Conservation (phyloP, 1,284 basidiomycete species). For the Naganishia albida region DNA sequence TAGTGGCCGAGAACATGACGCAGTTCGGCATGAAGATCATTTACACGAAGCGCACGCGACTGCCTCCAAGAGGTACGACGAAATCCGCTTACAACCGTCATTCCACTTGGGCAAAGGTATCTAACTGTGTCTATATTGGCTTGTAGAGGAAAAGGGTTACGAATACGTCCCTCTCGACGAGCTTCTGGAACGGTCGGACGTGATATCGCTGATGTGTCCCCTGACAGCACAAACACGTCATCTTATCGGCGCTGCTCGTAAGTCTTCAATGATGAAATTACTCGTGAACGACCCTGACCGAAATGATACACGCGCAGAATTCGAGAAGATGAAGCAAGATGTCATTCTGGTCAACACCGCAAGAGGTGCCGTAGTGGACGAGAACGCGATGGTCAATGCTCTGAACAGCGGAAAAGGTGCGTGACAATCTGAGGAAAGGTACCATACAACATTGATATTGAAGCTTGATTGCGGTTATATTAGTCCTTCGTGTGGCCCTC, state of each 20-base stretch:
- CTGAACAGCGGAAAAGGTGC: conserved; percentile 65
- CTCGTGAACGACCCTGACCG: neutral
- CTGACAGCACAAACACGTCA: conserved; percentile 43
- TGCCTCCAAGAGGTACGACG: conserved; percentile 51
- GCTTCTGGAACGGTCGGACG: conserved; percentile 72
- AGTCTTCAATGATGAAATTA: neutral
- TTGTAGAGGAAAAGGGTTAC: conserved; percentile 20
- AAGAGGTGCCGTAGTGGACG: conserved; percentile 83
- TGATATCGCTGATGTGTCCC: conserved; percentile 62
- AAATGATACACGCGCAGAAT: conserved; percentile 58
- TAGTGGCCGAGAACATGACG: conserved; percentile 21
- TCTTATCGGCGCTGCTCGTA: conserved; percentile 10
- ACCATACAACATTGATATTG: neutral
- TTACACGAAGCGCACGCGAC: conserved; percentile 73
- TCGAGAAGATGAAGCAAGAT: conserved; percentile 75
- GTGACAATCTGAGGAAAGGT: neutral
- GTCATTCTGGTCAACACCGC: conserved; percentile 86
- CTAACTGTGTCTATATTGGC: neutral
- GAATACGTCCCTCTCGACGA: conserved; percentile 70
- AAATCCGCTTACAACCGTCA: neutral
- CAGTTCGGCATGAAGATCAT: conserved; percentile 71
- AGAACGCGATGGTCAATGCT: conserved; percentile 78
- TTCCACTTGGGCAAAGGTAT: neutral
- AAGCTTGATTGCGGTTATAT: conserved; percentile 27
- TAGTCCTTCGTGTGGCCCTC: conserved; percentile 81